Evolutionary conservation across 2,329 filamentous ascomycete genomes (phyloP), one percentile per base, ranked within the genome.

Genomic region (Drechslera avenae): DNA sequence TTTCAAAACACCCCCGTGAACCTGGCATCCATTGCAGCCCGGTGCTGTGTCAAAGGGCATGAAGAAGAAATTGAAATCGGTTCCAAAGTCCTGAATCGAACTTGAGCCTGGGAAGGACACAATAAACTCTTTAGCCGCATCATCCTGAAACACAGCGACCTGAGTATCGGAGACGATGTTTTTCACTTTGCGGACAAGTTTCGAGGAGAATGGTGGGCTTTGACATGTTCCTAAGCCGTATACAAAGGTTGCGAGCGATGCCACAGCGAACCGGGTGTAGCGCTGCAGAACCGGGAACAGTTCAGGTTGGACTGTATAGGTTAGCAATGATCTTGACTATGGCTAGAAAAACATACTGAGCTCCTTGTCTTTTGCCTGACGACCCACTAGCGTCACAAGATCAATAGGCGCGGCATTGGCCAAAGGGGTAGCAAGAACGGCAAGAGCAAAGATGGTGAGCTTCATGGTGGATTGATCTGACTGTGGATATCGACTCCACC

Each of bases 1-100:
- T 9, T 67, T 67, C 53, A 74, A 70, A 72, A 88, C 88, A 50
- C 86, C 86, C 3, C 67, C 54, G 71, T 87, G 83, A 7, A 82
- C 74, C 28, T 73, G 60, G 68, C 84, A 87, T 62, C 67, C 75
- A 3, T 50, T 40, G 50, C 72, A 75, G 36, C 52, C 52, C 7
- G 41, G 37, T 16, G 52, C 55, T 0, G 50, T 48, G 17, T 37
- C 18, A 10, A 37, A 37, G 35, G 35, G 16, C 5, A 23, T 9
- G 35, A 19, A 23, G 19, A 23, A 14, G 35, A 39, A 21, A 4
- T 39, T 37, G 23, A 58, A 52, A 47, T 60, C 55, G 10, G 52
- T 58, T 4, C 46, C 35, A 43, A 52, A 51, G 30, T 60, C 55
- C 14, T 58, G 55, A 7, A 52, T 19, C 1, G 57, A 60, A 5